Conservation (phyloP, 495 filamentous ascomycete genomes). For the Amorphotheca resinae region DNA sequence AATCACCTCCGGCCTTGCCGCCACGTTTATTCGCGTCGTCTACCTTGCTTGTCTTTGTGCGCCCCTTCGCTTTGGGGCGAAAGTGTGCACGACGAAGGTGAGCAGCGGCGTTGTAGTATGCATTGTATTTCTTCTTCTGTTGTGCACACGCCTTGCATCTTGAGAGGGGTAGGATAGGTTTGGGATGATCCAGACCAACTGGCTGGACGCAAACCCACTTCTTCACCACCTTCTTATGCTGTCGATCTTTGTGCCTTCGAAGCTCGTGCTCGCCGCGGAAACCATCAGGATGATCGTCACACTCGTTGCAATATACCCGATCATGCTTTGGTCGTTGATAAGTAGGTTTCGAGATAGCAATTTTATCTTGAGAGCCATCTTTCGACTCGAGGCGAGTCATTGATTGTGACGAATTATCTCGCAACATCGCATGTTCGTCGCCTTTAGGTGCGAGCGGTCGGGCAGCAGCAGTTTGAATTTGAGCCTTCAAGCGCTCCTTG, state of each 20-base stretch:
- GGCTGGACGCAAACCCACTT: conserved; percentile 69
- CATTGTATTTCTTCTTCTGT: conserved; percentile 63
- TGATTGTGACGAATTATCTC: conserved; percentile 25
- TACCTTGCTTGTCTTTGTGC: conserved; percentile 22
- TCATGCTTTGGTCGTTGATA: conserved; percentile 65
- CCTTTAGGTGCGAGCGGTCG: conserved; percentile 19
- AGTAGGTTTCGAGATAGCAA: conserved; percentile 56
- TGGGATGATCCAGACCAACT: conserved; percentile 32
- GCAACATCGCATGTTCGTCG: conserved; percentile 22
- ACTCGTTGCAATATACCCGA: conserved; percentile 63
- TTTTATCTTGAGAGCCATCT: conserved; percentile 44
- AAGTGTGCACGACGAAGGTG: conserved; percentile 89
- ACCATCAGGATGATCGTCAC: conserved; percentile 66
- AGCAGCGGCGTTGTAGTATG: conserved; percentile 92
- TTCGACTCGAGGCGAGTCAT: conserved; percentile 45
- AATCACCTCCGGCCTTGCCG: conserved; percentile 73
- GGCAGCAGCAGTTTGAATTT: conserved; percentile 13
- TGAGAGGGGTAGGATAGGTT: conserved; percentile 50
- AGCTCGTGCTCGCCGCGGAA: conserved; percentile 94
- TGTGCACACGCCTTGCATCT: conserved; percentile 79
- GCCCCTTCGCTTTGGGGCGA: conserved; percentile 31
- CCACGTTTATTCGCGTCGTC: conserved; percentile 47
- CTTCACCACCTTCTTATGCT: conserved; percentile 60
- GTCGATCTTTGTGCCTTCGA: conserved; percentile 69
- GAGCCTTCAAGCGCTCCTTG: conserved; percentile 16